Percentiles rank a stretch among this genome's conserved stretches.
Conservation (phyloP, 345 rosid species). For the Eucalyptus leucophloia region DNA sequence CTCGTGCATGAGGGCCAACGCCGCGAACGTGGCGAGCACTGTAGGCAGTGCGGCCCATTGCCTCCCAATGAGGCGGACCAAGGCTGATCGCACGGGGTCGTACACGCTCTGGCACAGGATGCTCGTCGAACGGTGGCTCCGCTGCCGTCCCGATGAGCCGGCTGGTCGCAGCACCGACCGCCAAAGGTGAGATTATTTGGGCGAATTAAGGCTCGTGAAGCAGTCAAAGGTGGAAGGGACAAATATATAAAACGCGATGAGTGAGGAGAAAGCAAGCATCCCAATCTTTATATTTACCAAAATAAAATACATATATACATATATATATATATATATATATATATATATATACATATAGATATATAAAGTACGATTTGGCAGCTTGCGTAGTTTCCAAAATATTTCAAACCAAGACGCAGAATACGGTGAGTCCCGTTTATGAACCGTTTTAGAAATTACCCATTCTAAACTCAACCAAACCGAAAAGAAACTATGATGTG, state of each 20-base stretch:
- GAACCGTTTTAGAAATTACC: not conserved
- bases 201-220: not conserved
- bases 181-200: not conserved
- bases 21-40: not conserved
- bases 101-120: not conserved
- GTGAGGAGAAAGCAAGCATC: not conserved
- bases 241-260: not conserved
- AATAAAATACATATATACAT: too few relatives aligned
- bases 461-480: not conserved
- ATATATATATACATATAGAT: too few relatives aligned
- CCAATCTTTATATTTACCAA: not conserved
- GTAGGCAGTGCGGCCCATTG: not conserved
- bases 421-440: not conserved
- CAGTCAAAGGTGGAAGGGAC: not conserved
- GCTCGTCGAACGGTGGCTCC: not conserved
- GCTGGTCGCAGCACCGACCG: not conserved
- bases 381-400: not conserved
- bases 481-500: not conserved
- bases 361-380: not conserved
- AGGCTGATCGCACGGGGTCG: not conserved
- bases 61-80: not conserved
- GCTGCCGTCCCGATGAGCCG: not conserved
- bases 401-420: not conserved
- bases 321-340: too few relatives aligned
- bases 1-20: conserved; percentile 16